phyloP scores from a whole-genome alignment of 75 land plant species.

The Cryptomeria japonica region DNA sequence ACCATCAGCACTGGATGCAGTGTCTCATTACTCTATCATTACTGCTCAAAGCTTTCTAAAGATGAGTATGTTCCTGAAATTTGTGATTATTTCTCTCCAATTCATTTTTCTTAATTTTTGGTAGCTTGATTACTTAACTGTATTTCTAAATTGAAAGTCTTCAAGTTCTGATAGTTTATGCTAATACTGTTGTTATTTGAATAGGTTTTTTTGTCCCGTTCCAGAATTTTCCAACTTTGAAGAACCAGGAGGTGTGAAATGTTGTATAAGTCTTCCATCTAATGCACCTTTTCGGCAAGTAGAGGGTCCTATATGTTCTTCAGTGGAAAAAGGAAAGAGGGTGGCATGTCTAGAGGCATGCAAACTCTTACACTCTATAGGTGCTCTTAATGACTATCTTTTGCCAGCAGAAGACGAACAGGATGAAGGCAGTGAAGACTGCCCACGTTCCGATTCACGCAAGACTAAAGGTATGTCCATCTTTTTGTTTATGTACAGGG shows the following conservation, averaged over 20 bases:
- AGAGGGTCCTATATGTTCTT: conserved; percentile 53
- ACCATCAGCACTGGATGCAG: conserved; percentile 65
- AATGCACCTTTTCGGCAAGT: conserved; percentile 69
- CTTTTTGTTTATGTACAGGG: not conserved
- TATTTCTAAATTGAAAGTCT: not conserved
- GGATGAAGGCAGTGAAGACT: not conserved
- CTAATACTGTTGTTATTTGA: not conserved
- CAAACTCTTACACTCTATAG: conserved; percentile 57
- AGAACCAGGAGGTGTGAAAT: conserved; percentile 55
- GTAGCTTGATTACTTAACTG: not conserved
- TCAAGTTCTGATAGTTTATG: not conserved
- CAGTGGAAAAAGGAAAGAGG: conserved; percentile 70
- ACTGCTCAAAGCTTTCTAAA: conserved; percentile 79
- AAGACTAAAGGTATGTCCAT: conserved; percentile 5
- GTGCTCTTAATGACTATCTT: conserved; percentile 78
- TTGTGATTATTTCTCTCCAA: not conserved
- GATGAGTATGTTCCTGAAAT: conserved; percentile 55
- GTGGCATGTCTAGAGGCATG: conserved; percentile 82
- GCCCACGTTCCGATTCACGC: conserved; percentile 7
- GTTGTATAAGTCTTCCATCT: conserved; percentile 67
- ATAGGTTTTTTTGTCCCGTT: conserved; percentile 65
- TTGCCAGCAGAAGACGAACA: conserved; percentile 45
- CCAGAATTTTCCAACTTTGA: conserved; percentile 56
- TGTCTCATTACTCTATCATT: conserved; percentile 80
- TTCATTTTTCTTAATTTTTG: not conserved